Conservation (phyloP, 768 basidiomycete species). For the Phaeotremella fagi region DNA sequence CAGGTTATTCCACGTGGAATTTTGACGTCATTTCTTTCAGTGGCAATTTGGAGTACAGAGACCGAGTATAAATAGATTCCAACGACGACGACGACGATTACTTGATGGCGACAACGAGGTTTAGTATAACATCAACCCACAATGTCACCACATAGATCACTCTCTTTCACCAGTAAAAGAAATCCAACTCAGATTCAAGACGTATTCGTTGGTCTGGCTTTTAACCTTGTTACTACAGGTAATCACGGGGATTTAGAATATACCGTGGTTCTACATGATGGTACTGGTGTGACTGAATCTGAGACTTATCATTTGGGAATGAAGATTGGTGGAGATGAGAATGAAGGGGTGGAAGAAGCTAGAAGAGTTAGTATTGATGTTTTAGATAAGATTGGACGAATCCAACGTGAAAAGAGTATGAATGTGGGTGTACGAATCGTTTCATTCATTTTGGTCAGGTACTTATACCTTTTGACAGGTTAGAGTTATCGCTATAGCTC, state of each 20-base stretch:
- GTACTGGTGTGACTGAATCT: constrained; percentile 33
- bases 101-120: too few relatives aligned
- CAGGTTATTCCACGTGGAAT: too few relatives aligned
- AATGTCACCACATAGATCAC: constrained; percentile 26
- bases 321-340: constrained; percentile 3
- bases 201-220: constrained; percentile 35
- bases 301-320: constrained; percentile 21
- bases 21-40: too few relatives aligned
- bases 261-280: constrained; percentile 35
- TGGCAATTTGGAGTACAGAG: too few relatives aligned
- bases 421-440: constrained; percentile 24
- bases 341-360: constrained; percentile 12
- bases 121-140: too few relatives aligned
- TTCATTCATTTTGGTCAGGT: not conserved
- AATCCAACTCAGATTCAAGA: constrained; percentile 28
- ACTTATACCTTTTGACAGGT: constrained; percentile 15
- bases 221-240: constrained; percentile 8
- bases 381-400: constrained; percentile 12
- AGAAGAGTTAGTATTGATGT: constrained; percentile 16
- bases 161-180: constrained; percentile 17
- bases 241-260: constrained; percentile 25
- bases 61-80: too few relatives aligned
- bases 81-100: too few relatives aligned
- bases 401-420: constrained; percentile 28
- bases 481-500: constrained; percentile 32